A percentile compares a stretch with the other conserved stretches of the same genome.
phyloP scores from a whole-genome alignment of 1,139 yeast species.

The Pichia sp. region DNA sequence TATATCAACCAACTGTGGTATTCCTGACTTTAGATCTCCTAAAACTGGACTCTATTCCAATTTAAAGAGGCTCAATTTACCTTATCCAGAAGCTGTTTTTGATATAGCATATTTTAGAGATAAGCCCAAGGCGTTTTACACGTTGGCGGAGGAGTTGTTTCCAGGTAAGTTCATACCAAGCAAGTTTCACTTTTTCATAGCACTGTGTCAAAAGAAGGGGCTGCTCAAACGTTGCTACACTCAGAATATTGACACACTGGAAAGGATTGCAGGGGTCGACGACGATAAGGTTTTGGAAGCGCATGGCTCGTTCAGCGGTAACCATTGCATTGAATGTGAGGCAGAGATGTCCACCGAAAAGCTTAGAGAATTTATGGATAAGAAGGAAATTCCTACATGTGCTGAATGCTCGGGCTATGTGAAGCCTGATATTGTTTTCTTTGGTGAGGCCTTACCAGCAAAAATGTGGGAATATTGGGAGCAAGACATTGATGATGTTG shows the following conservation, averaged over 20 bases:
- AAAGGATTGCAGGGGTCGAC: slow-evolving; percentile 71
- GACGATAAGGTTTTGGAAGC: slow-evolving; percentile 73
- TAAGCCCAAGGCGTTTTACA: slow-evolving; percentile 77
- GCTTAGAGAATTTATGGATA: slow-evolving; percentile 35
- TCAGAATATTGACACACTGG: slow-evolving; percentile 89
- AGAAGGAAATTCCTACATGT: slow-evolving; percentile 30
- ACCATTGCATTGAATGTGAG: slow-evolving; percentile 75
- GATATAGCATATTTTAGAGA: slow-evolving; percentile 75
- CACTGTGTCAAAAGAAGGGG: slow-evolving; percentile 56
- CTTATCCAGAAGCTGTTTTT: slow-evolving; percentile 93
- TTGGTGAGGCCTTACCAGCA: slow-evolving; percentile 78
- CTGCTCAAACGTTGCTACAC: slow-evolving; percentile 68
- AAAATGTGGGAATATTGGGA: slow-evolving; percentile 66
- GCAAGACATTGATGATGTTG: slow-evolving; percentile 51
- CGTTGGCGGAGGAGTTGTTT: slow-evolving; percentile 73
- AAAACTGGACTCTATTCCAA: slow-evolving; percentile 86
- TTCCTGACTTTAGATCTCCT: slow-evolving; percentile 92
- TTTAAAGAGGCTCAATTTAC: slow-evolving; percentile 63
- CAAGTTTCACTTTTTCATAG: slow-evolving; percentile 66
- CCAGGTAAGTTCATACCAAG: slow-evolving; percentile 89
- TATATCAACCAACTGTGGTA: slow-evolving; percentile 85
- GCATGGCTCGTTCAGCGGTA: slow-evolving; percentile 85
- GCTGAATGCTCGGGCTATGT: slow-evolving; percentile 61
- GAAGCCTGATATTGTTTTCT: slow-evolving; percentile 89
- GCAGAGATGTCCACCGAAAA: slow-evolving; percentile 44